Base-by-base conservation (phyloP, 495 filamentous ascomycete genomes). In the Trichoderma reesei region DNA sequence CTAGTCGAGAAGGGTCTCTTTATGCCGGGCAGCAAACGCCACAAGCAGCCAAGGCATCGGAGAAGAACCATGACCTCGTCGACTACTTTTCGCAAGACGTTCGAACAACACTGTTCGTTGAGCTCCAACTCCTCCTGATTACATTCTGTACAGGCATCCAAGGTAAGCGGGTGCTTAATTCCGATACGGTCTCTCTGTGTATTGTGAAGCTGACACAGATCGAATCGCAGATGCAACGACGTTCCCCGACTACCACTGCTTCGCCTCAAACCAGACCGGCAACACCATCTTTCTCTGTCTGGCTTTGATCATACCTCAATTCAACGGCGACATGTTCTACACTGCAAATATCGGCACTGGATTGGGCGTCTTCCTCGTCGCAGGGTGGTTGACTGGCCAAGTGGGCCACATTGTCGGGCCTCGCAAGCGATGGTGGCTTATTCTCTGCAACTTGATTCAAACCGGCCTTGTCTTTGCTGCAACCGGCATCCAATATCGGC, bases 261-360 rank as follows among this genome's bases (percentile, higher is more conserved):
- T 88, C 68, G 82, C 84, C 39, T 86, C 83, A 39, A 87, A 86
- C 72, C 83, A 88, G 68, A 86, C 85, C 1, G 85, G 85, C 67
- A 88, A 86, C 73, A 83, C 83, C 14, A 79, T 88, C 54, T 80
- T 81, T 67, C 73, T 81, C 13, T 70, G 86, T 51, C 75, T 86
- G 20, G 83, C 82, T 39, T 73, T 84, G 56, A 76, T 77, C 44
- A 67, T 82, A 37, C 80, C 83, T 14, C 71, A 79, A 26, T 69
- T 81, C 20, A 76, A 77, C 61, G 75, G 75, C 51, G 72, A 77
- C 37, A 73, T 76, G 70, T 82, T 83, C 69, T 66, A 72, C 62
- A 75, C 80, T 48, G 63, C 76, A 60, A 84, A 84, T 68, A 84
- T 85, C 62, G 82, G 73, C 39, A 65, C 77, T 8, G 81, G 79